Conservation (phyloP, 1,284 basidiomycete species). For the Cryptococcus sp. region DNA sequence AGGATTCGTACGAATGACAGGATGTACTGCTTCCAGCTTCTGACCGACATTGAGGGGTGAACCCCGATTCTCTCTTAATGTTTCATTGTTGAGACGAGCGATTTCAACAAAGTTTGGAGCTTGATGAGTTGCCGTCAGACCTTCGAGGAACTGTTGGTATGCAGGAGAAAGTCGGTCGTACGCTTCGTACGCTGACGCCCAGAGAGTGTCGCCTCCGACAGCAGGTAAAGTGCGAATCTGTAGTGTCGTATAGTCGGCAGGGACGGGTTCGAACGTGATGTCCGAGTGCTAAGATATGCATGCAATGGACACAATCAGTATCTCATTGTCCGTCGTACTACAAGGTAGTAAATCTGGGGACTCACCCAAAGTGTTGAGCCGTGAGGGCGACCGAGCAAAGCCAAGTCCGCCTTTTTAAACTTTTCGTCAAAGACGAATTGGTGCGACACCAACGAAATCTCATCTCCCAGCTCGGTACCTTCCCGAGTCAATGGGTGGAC, state of each 20-base stretch:
- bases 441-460: conserved; percentile 37
- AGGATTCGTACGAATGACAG: conserved; percentile 51
- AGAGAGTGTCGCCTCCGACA: conserved; percentile 44
- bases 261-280: conserved; percentile 69
- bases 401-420: conserved; percentile 21
- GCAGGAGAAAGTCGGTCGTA: conserved; percentile 46
- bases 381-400: conserved; percentile 18
- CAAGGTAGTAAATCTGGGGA: too few species aligned
- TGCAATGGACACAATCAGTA: neutral
- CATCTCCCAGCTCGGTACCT: conserved; percentile 36
- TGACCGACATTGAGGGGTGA: conserved; percentile 63
- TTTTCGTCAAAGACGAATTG: conserved; percentile 31
- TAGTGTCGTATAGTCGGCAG: conserved; percentile 59
- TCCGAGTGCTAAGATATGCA: conserved; percentile 53
- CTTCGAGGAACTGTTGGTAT: conserved; percentile 39
- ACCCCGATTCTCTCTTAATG: conserved; percentile 53
- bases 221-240: conserved; percentile 59
- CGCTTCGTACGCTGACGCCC: conserved; percentile 59
- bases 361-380: conserved; percentile 30
- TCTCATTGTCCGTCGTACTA: neutral
- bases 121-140: conserved; percentile 60
- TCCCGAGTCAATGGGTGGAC: conserved; percentile 66
- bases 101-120: conserved; percentile 60
- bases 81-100: conserved; percentile 15
- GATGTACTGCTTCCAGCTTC: conserved; percentile 66